A percentile compares a stretch with the other conserved stretches of the same genome.
phyloP scores from a whole-genome alignment of 805 yeast genomes.

The Starmera quercuum region DNA sequence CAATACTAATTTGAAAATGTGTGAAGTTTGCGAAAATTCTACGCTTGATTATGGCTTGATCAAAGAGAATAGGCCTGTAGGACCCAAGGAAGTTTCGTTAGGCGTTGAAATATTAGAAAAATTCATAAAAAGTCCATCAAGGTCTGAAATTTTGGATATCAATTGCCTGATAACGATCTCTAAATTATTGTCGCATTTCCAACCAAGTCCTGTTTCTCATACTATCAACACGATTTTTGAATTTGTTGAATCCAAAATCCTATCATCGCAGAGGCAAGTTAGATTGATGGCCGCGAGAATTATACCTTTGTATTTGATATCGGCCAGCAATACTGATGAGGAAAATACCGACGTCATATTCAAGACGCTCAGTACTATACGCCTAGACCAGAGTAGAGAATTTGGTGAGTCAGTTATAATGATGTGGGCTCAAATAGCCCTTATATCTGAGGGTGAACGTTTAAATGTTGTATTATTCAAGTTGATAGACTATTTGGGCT shows the following conservation, averaged over 20 bases:
- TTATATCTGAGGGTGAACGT: conserved; percentile 57
- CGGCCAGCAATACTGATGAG: conserved; percentile 32
- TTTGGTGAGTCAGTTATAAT: conserved; percentile 52
- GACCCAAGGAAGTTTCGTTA: neutral
- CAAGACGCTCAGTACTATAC: conserved; percentile 33
- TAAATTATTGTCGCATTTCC: conserved; percentile 44
- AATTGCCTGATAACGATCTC: conserved; percentile 38
- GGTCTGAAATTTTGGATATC: conserved; percentile 9
- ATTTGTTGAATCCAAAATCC: conserved; percentile 33
- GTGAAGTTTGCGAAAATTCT: neutral
- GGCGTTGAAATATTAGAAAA: neutral
- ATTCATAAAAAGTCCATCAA: neutral
- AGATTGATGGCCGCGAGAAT: conserved; percentile 45
- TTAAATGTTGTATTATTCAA: conserved; percentile 59
- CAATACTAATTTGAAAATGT: neutral
- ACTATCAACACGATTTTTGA: conserved; percentile 26
- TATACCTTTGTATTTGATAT: conserved; percentile 41
- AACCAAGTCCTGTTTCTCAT: conserved; percentile 33
- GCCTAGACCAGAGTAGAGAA: conserved; percentile 24
- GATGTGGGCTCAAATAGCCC: conserved; percentile 60
- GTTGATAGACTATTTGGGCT: conserved; percentile 59
- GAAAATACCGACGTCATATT: conserved; percentile 38
- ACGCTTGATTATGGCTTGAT: neutral
- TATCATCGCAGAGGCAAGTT: conserved; percentile 43
- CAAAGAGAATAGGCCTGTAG: neutral